Conservation (phyloP, 805 yeast genomes). For the Saccharomycopsis olivae region DNA sequence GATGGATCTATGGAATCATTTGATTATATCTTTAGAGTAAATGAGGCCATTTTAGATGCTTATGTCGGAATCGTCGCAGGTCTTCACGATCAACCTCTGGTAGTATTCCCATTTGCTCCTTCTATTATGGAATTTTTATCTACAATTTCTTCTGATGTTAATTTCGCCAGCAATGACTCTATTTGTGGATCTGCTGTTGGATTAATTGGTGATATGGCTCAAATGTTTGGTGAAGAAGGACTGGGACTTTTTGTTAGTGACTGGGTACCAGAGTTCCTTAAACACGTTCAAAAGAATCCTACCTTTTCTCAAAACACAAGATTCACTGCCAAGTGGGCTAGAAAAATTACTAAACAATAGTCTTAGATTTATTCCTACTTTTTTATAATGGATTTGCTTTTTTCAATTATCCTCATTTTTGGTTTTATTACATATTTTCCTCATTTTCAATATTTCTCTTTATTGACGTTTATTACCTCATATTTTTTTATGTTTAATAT, state of each 20-base stretch:
- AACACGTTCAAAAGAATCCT: slow-evolving; percentile 55
- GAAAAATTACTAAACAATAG: slow-evolving; percentile 40
- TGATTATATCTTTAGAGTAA: slow-evolving; percentile 62
- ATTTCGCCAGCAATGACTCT: slow-evolving; percentile 51
- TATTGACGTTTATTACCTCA: too few species aligned
- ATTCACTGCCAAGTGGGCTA: slow-evolving; percentile 97
- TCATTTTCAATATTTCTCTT: not conserved
- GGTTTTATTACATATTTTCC: not conserved
- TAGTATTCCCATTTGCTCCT: slow-evolving; percentile 52
- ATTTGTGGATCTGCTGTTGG: slow-evolving; percentile 83
- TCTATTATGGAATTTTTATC: slow-evolving; percentile 64
- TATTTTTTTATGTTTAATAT: too few species aligned
- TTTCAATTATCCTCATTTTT: not conserved
- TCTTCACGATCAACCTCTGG: slow-evolving; percentile 55
- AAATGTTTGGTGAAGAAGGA: slow-evolving; percentile 51
- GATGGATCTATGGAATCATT: slow-evolving; percentile 63
- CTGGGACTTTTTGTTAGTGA: slow-evolving; percentile 35
- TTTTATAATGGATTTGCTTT: not conserved
- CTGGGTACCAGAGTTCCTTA: slow-evolving; percentile 75
- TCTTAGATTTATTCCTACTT: not conserved
- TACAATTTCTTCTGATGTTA: slow-evolving; percentile 46
- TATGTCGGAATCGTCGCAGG: slow-evolving; percentile 95
- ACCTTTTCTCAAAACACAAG: slow-evolving; percentile 55
- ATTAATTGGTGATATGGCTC: slow-evolving; percentile 82
- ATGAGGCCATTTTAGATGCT: slow-evolving; percentile 88